phyloP scores from a whole-genome alignment of 768 basidiomycete species.

The Leccinum variicolor region DNA sequence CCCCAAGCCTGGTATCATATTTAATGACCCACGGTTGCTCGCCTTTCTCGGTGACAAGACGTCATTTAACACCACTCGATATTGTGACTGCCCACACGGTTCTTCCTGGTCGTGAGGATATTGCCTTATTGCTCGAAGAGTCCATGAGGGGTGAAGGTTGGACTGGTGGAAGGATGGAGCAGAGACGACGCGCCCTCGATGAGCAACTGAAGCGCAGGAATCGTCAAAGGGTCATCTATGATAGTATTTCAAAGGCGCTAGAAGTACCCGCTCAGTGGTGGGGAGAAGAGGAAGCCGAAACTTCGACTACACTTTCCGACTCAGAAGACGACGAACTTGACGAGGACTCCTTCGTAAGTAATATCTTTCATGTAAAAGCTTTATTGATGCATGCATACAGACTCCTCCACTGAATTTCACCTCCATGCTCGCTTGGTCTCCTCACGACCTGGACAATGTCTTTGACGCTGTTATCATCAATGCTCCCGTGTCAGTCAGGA shows the following conservation, averaged over 20 bases:
- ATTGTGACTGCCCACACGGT: constrained; percentile 82
- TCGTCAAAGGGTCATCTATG: constrained; percentile 52
- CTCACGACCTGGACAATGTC: constrained; percentile 69
- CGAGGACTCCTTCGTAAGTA: constrained; percentile 47
- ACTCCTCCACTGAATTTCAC: constrained; percentile 75
- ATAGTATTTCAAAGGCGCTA: constrained; percentile 55
- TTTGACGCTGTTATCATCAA: constrained; percentile 80
- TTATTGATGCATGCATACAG: constrained; percentile 33
- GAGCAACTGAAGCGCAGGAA: constrained; percentile 51
- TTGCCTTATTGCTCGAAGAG: constrained; percentile 83
- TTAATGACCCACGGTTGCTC: constrained; percentile 92
- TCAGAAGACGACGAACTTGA: constrained; percentile 50
- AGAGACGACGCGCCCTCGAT: constrained; percentile 57
- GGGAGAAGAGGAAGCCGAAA: constrained; percentile 47
- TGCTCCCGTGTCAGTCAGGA: constrained; percentile 65
- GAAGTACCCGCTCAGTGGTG: constrained; percentile 64
- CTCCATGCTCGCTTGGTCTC: constrained; percentile 93
- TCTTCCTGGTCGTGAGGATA: constrained; percentile 79
- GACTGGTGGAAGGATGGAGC: constrained; percentile 75
- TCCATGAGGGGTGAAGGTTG: constrained; percentile 85
- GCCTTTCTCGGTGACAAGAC: constrained; percentile 69
- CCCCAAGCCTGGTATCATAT: constrained; percentile 88
- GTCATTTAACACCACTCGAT: constrained; percentile 83
- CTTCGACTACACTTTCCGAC: constrained; percentile 42
- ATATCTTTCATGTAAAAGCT: neutral